Evolutionary conservation across 2,329 filamentous ascomycete genomes (phyloP), one percentile per base, ranked within the genome.

Genomic region (Clarireedia homoeocarpa): DNA sequence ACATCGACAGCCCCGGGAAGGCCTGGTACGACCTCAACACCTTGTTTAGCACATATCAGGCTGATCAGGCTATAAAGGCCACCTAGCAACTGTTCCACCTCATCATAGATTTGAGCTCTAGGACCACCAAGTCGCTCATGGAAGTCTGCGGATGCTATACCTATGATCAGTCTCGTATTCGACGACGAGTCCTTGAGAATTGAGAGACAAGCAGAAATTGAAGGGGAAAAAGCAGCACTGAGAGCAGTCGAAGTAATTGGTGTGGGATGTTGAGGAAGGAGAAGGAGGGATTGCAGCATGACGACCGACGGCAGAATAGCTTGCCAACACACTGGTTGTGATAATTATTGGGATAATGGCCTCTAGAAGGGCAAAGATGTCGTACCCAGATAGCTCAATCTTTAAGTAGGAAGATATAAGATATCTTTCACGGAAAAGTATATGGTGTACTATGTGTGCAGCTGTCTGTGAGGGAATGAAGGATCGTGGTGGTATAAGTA

Each of bases 61-160:
- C 86, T 86, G 55, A 94, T 75, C 50, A 96, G 78, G 65, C 84
- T 84, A 76, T 97, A 97, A 24, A 95, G 69, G 26, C 81, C 81
- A 2, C 88, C 87, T 23, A 96, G 73, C 5, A 92, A 75, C n/a
- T 79, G 76, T 70, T 96, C 90, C 0, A 84, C 80, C n/a, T 78
- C 72, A 36, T 77, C 68, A 79, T 91, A 95, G n/a, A 69, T 56
- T 26, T 64, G 47, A 17, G 81, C 74, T 47, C 81, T 73, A 24
- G 78, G 74, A 63, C 80, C 77, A 47, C 79, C 75, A 30, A 72
- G 71, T 23, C 73, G 71, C 24, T 75, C 73, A 34, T 72, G 72
- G 20, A 80, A 77, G 48, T 76, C 72, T 12, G 91, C 76, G 51
- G 86, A 75, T 2, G 85, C 81, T 48, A 80, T 80, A 2, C 80